phyloP scores from a whole-genome alignment of 2,329 filamentous ascomycete species.

The Ophiocordyceps camponoti-rufipedis region DNA sequence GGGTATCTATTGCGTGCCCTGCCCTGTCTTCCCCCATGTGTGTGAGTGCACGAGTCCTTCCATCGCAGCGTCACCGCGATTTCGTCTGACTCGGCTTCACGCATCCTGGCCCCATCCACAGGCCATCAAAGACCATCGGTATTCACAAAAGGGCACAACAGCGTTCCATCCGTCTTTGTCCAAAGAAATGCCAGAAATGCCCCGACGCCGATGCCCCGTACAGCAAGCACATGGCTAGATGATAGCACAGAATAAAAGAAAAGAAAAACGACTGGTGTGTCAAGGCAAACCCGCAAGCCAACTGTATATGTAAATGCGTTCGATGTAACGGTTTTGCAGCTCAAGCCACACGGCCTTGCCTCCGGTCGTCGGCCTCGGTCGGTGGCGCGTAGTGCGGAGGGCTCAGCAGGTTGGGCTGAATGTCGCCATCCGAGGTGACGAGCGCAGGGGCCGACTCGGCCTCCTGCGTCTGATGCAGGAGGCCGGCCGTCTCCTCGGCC shows the following conservation, averaged over 20 bases:
- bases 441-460: slow-evolving; percentile 17
- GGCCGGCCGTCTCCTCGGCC: slow-evolving; percentile 24
- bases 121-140: no score
- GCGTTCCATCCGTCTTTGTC: neutral
- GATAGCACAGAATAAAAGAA: neutral
- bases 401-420: slow-evolving; percentile 16
- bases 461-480: slow-evolving; percentile 13
- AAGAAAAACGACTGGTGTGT: neutral
- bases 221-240: neutral
- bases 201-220: neutral
- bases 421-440: slow-evolving; percentile 21
- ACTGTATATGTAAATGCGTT: neutral
- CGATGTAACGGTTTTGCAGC: neutral
- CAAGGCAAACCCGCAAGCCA: neutral
- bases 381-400: slow-evolving; percentile 3
- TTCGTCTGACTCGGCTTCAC: no score
- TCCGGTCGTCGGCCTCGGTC: neutral
- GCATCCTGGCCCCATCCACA: no score
- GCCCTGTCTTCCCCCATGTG: no score
- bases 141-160: neutral
- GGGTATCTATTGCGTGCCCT: no score
- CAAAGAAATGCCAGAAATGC: neutral
- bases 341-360: neutral
- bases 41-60: no score
- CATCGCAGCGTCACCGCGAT: no score